Conservation (phyloP, 805 yeast species). For the Saccharomycopsis lassenensis region DNA sequence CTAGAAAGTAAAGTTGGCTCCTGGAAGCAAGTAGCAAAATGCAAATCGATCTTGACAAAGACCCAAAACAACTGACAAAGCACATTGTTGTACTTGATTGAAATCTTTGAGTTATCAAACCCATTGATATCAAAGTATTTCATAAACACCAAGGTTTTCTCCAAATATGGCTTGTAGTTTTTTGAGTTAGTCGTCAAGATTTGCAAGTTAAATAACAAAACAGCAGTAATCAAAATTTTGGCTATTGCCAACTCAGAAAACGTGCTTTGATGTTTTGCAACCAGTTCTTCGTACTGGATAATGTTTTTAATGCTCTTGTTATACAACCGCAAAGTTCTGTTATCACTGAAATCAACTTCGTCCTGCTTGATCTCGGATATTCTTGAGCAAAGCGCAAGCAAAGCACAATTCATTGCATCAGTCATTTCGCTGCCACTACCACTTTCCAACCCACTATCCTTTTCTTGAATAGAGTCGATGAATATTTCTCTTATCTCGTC, state of each 20-base stretch:
- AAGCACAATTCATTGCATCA: slow-evolving; percentile 3
- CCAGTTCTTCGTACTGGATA: no score
- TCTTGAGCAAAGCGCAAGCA: slow-evolving; percentile 11
- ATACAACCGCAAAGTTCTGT: slow-evolving; percentile 5
- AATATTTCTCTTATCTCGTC: no score
- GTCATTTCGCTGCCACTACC: no score
- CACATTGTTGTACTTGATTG: background rate
- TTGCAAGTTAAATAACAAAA: slow-evolving; percentile 14
- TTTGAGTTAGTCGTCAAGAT: slow-evolving; percentile 7
- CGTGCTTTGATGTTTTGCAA: no score
- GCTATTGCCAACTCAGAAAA: no score
- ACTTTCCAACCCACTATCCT: no score
- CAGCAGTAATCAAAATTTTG: slow-evolving; percentile 1
- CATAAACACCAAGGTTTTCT: slow-evolving; percentile 4
- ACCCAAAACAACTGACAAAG: slow-evolving; percentile 11
- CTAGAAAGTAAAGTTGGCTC: slow-evolving; percentile 4
- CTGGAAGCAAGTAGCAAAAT: slow-evolving; percentile 7
- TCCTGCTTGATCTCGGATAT: slow-evolving; percentile 1
- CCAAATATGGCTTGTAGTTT: slow-evolving; percentile 5
- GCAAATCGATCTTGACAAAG: slow-evolving; percentile 11
- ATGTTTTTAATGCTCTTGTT: slow-evolving; percentile 9
- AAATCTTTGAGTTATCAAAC: background rate
- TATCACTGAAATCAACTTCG: no score
- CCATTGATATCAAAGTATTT: slow-evolving; percentile 11
- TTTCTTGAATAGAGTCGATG: no score